Evolutionary conservation across 1,284 basidiomycete species (phyloP), one percentile per base, ranked within the genome.

Genomic region (Cutaneotrichosporon cutaneum): DNA sequence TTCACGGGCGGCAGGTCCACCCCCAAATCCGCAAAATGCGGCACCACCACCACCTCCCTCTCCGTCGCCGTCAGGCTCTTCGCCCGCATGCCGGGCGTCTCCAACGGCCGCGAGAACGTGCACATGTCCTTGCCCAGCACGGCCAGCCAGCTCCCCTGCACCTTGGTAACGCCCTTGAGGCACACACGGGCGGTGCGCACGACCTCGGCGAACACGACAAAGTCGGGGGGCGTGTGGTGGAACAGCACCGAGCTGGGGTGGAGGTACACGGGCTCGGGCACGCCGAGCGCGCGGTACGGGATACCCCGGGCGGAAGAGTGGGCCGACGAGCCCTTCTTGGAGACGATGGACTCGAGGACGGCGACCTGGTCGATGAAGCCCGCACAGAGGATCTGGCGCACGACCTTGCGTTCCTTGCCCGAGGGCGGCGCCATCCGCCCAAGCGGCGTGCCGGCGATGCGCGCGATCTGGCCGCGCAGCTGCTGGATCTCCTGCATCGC

Each of bases 401-500:
- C 82, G 26, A 94, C 86, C 76, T 96, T 99, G 67, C 96, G 82
- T 88, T 97, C 74, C 83, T 87, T 83, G 8, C 83, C 77, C 6
- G 83, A 84, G 0, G 66, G 66, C 5, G 66, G 66, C 21, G 55
- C 52, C 36, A 65, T 56, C 11, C 44, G 87, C 83, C 69, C 90
- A 90, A 71, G 88, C 87, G 26, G 83, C 80, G 65, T 54, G 59
- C 85, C 83, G 1, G 94, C 89, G 57, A 96, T 94, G 68, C 83
- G 87, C 70, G 85, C 90, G 62, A 97, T 89, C 73, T 97, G 96
- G 0, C 86, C 84, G 44, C 94, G 87, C n/a, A 99, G 83, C 77
- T 99, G 98, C 78, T 95, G 94, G 47, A 98, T 96, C 81, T 99
- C 96, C 80, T 97, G 91, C 94, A 99, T 99, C 0, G 94, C 92